These are phyloP conservation scores for Trichoderma oligosporum DNA, from an alignment of 2,329 filamentous ascomycete species.

Conservation along the genomic window DNA sequence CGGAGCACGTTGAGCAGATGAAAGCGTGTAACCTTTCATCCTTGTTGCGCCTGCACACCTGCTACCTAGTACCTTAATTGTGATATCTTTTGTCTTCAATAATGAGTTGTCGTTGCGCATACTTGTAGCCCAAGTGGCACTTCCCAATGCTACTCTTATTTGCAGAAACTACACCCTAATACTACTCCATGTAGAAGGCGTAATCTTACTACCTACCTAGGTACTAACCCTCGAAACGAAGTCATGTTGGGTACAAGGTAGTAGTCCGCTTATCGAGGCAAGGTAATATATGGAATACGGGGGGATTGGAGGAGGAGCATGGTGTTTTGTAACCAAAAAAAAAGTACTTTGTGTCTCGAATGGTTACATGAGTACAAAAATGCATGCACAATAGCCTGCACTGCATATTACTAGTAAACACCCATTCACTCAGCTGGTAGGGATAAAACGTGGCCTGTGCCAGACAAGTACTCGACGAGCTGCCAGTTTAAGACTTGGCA, in stretches of 20 bases:
- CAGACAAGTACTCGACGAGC: background rate
- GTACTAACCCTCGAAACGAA: too few relatives aligned
- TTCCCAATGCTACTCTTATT: background rate
- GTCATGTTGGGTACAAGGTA: too few relatives aligned
- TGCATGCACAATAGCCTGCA: background rate
- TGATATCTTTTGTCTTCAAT: background rate
- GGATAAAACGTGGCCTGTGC: background rate
- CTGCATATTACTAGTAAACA: background rate
- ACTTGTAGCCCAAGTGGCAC: background rate
- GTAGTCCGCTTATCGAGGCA: too few relatives aligned
- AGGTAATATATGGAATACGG: background rate
- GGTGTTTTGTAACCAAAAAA: too few relatives aligned
- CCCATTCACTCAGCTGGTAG: background rate
- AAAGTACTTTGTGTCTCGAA: background rate
- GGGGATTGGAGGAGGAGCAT: too few relatives aligned
- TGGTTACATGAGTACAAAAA: background rate
- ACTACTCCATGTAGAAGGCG: too few relatives aligned
- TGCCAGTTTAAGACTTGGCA: background rate
- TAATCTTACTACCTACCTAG: too few relatives aligned
- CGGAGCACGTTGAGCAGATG: constrained; percentile 8
- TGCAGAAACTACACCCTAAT: too few relatives aligned
- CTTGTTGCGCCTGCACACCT: constrained; percentile 1
- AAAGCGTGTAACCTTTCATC: background rate
- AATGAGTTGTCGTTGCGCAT: constrained; percentile 15
- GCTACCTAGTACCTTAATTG: background rate